Evolutionary conservation across 2,329 filamentous ascomycete genomes (phyloP), one percentile per base, ranked within the genome.

Genomic region (Lasiodiplodia hormozganensis): DNA sequence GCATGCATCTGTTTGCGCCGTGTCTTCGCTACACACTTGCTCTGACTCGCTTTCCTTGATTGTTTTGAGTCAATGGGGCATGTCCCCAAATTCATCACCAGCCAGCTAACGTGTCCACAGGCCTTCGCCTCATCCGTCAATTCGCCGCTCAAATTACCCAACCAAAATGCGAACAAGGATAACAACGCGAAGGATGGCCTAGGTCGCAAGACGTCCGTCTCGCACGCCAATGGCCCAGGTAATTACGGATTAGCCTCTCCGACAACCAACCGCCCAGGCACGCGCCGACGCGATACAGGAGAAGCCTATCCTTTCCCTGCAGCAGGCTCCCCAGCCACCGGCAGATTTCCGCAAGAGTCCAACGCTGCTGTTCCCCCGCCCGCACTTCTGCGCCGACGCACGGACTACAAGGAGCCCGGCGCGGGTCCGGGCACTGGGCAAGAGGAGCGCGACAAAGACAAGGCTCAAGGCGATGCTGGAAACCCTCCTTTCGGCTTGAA

Each of bases 51-150:
- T 51, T 10, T 31, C 36, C 23, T 14, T 36, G 23, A 7, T 5
- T 62, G 25, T 7, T 34, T 31, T 68, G 21, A 64, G 47, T 36
- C 73, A 74, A 68, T 75, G 70, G 7, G 64, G 65, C 66, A 62
- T 52, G 60, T 70, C 64, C 21, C 16, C 23, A 60, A 23, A 16
- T 7, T 43, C 14, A 36, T 10, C 67, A 78, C 70, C 18, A 43
- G 51, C n/a, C n/a, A 34, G 64, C 52, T 67, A 73, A 75, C 53
- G 38, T 58, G 18, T 67, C 54, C 62, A 43, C 78, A 97, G 91
- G 84, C 92, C 71, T 97, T 97, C 80, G 82, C 89, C 62, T 88
- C 87, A 62, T 96, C 96, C 71, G 94, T 99, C 77, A 99, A 98
- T 79, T 97, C 96, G 43, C 92, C 94, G 40, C 84, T 97, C 73